Evolutionary conservation across 441 rosid genomes (phyloP).

Genomic region (Viola pubescens): DNA sequence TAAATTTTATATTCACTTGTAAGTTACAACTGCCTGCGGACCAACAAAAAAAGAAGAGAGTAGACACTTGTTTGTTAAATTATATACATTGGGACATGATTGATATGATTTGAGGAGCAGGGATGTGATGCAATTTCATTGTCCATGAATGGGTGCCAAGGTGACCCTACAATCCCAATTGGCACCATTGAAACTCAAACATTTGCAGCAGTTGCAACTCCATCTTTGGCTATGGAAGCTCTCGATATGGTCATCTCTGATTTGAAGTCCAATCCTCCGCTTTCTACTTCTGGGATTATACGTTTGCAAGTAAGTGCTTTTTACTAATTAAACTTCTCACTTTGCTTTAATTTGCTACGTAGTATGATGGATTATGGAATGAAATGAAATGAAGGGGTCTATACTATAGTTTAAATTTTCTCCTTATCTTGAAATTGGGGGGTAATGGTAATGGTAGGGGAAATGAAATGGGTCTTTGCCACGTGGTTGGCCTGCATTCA

Average conservation of each 20-base stretch:
- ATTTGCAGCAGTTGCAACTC: slow-evolving; percentile 37
- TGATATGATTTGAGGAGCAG: slow-evolving; percentile 18
- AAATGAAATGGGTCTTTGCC: slow-evolving; percentile 28
- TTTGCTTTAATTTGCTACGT: not conserved
- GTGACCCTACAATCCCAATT: slow-evolving; percentile 38
- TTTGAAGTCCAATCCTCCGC: slow-evolving; percentile 49
- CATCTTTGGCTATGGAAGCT: slow-evolving; percentile 45
- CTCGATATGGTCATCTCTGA: slow-evolving; percentile 43
- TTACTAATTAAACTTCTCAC: not conserved
- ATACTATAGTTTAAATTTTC: not conserved
- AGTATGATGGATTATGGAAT: too few relatives aligned
- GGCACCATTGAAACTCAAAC: slow-evolving; percentile 49
- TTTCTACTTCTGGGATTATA: slow-evolving; percentile 48
- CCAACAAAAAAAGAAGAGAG: not conserved
- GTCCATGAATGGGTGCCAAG: slow-evolving; percentile 75
- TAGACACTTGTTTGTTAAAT: not conserved
- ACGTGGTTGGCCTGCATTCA: slow-evolving; percentile 41
- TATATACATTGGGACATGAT: not conserved
- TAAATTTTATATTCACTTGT: not conserved
- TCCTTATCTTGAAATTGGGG: slow-evolving; percentile 4
- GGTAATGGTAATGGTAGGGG: not conserved
- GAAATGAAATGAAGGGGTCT: too few relatives aligned
- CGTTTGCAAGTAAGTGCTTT: slow-evolving; percentile 53
- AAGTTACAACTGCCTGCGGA: not conserved
- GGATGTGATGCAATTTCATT: slow-evolving; percentile 27